A percentile compares a stretch with the other conserved stretches of the same genome.
These are phyloP conservation scores for Eimeria praecox DNA, from an alignment of 169 alveolate genomes.

Conservation along the genomic window DNA sequence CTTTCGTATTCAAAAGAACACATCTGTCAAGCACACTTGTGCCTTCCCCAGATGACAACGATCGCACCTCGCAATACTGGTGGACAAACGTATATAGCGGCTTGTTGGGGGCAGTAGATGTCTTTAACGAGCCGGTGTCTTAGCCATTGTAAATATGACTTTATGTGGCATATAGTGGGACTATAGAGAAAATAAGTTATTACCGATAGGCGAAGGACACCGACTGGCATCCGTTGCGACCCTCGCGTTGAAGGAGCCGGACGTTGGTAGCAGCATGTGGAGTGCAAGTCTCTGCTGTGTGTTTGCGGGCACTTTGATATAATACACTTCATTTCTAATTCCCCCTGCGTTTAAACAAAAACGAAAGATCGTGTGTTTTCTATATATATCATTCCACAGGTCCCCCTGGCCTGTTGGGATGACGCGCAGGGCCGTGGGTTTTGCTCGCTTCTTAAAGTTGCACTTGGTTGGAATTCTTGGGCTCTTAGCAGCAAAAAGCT, in stretches of 20 bases:
- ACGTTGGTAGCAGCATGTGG: background rate
- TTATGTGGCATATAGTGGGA: background rate
- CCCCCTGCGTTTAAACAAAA: background rate
- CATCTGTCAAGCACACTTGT: background rate
- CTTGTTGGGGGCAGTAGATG: background rate
- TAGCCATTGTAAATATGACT: background rate
- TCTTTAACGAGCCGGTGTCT: background rate
- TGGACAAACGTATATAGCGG: background rate
- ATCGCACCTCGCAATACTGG: background rate
- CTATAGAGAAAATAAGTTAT: background rate
- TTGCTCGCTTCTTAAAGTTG: background rate
- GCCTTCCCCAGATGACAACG: background rate
- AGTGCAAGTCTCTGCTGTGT: background rate
- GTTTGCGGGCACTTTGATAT: background rate
- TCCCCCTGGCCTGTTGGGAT: constrained; percentile 64
- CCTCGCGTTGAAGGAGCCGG: background rate
- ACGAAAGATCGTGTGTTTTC: background rate
- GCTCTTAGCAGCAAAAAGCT: constrained; percentile 18
- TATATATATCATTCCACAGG: background rate
- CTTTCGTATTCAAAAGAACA: background rate
- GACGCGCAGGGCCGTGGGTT: constrained; percentile 19
- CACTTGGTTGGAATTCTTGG: background rate
- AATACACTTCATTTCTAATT: background rate
- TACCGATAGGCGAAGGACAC: background rate
- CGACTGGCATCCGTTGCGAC: background rate